Evolutionary conservation across 2,329 filamentous ascomycete species (phyloP).

Genomic region (Aspergillus alliaceus): DNA sequence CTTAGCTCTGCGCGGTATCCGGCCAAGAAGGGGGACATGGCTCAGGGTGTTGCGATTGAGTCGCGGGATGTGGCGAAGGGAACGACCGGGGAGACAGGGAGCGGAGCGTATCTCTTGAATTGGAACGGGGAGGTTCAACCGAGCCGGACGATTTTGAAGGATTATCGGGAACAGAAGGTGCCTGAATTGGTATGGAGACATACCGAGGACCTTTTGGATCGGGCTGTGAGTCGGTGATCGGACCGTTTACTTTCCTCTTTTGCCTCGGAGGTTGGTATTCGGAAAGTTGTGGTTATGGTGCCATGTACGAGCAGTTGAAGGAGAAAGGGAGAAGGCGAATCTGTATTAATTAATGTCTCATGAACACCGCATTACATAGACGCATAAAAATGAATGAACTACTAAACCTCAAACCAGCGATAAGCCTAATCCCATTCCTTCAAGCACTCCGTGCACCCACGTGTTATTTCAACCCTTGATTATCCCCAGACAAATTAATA

Average conservation of each 20-base stretch:
- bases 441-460: too few relatives aligned
- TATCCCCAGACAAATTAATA: too few relatives aligned
- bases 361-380: too few relatives aligned
- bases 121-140: constrained; percentile 12
- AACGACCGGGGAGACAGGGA: constrained; percentile 1
- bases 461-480: too few relatives aligned
- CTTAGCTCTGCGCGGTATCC: constrained; percentile 11
- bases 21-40: not conserved
- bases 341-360: too few relatives aligned
- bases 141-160: constrained; percentile 1
- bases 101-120: constrained; percentile 14
- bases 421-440: too few relatives aligned
- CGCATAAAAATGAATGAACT: too few relatives aligned
- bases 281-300: too few relatives aligned
- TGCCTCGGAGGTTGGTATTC: too few relatives aligned
- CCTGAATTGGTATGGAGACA: constrained; percentile 10
- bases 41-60: not conserved
- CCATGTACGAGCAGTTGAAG: too few relatives aligned
- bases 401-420: too few relatives aligned
- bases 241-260: not conserved
- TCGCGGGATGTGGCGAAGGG: not conserved
- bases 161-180: constrained; percentile 10
- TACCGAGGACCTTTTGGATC: not conserved
- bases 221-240: not conserved
- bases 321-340: too few relatives aligned